Evolutionary conservation across 805 yeast genomes (phyloP).

Genomic region (Cyberlindnera mississippiensis): DNA sequence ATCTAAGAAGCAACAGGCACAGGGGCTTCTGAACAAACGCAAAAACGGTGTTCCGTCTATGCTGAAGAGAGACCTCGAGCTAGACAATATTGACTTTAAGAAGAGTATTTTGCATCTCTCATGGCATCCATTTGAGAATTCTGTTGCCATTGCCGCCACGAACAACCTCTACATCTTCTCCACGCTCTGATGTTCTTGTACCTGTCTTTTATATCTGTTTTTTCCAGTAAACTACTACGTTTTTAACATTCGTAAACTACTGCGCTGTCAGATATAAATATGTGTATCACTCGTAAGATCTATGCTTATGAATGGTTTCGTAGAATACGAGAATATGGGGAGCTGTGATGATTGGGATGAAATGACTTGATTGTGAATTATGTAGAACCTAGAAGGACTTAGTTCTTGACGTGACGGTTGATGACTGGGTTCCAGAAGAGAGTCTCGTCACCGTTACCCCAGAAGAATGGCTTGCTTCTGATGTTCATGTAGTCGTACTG

Average conservation of each 20-base stretch:
- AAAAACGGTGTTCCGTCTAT: conserved; percentile 34
- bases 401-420: conserved; percentile 70
- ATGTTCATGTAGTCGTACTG: conserved; percentile 91
- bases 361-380: conserved; percentile 3
- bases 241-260: too few relatives aligned
- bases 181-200: conserved; percentile 43
- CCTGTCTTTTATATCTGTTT: not conserved
- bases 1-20: conserved; percentile 50
- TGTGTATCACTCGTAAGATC: not conserved
- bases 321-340: too few relatives aligned
- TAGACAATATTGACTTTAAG: conserved; percentile 84
- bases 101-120: conserved; percentile 91
- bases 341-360: not conserved
- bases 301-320: too few relatives aligned
- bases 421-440: conserved; percentile 92
- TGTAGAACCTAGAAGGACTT: conserved; percentile 1
- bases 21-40: conserved; percentile 18
- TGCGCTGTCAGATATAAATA: not conserved
- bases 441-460: conserved; percentile 99
- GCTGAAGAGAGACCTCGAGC: conserved; percentile 42
- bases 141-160: conserved; percentile 97
- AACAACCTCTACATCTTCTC: conserved; percentile 87
- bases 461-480: conserved; percentile 84
- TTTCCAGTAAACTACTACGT: too few relatives aligned
- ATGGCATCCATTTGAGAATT: conserved; percentile 97